A percentile compares a stretch with the other conserved stretches of the same genome.
phyloP scores from a whole-genome alignment of 73 alveolate species.

The Uronychia binucleata region DNA sequence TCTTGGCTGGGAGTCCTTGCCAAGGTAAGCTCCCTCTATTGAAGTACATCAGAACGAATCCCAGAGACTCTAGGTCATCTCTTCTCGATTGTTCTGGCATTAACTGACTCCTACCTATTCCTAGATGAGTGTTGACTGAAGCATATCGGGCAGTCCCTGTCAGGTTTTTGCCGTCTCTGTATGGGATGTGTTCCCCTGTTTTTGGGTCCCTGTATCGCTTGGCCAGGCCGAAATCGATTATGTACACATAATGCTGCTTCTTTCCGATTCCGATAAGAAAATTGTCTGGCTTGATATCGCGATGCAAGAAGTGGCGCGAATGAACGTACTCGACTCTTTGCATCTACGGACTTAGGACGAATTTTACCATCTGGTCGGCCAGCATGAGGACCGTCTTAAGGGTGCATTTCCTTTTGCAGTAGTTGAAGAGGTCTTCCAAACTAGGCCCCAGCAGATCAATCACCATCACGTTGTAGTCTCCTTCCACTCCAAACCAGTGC shows the following conservation, averaged over 20 bases:
- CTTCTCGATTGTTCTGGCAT: slow-evolving; percentile 83
- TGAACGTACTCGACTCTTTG: slow-evolving; percentile 75
- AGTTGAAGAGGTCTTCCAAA: slow-evolving; percentile 82
- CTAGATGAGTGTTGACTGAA: slow-evolving; percentile 84
- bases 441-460: slow-evolving; percentile 93
- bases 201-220: slow-evolving; percentile 86
- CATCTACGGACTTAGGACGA: slow-evolving; percentile 26
- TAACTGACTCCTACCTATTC: slow-evolving; percentile 52
- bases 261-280: slow-evolving; percentile 91
- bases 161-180: slow-evolving; percentile 84
- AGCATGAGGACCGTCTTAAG: slow-evolving; percentile 83
- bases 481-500: slow-evolving; percentile 85
- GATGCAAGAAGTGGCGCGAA: slow-evolving; percentile 68
- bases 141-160: slow-evolving; percentile 96
- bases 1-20: slow-evolving; percentile 75
- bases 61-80: slow-evolving; percentile 90
- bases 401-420: slow-evolving; percentile 74
- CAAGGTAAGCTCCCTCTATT: slow-evolving; percentile 89
- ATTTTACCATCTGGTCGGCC: slow-evolving; percentile 78
- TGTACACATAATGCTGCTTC: slow-evolving; percentile 76
- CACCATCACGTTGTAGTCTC: slow-evolving; percentile 84
- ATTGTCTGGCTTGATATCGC: slow-evolving; percentile 95
- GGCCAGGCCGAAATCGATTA: slow-evolving; percentile 93
- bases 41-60: slow-evolving; percentile 84
- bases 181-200: slow-evolving; percentile 93